phyloP scores from a whole-genome alignment of 2,329 filamentous ascomycete species.

The Elsinoe necatrix region DNA sequence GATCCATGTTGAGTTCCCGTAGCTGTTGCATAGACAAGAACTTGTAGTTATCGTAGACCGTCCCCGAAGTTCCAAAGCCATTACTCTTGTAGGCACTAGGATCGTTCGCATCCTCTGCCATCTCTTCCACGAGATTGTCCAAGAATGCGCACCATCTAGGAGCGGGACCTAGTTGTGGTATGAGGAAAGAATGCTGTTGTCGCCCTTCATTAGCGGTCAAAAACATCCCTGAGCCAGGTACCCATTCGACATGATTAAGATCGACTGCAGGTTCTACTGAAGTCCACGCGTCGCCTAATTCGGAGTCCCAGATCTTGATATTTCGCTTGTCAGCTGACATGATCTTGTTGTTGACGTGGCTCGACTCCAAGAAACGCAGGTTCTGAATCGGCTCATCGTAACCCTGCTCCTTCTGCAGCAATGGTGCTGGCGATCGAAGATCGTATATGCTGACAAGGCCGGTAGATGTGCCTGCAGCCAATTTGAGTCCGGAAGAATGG shows the following conservation, averaged over 20 bases:
- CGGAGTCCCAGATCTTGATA: slow-evolving; percentile 91
- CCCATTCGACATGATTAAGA: slow-evolving; percentile 89
- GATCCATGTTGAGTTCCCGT: slow-evolving; percentile 73
- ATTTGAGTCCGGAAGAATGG: slow-evolving; percentile 68
- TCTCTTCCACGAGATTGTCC: slow-evolving; percentile 96
- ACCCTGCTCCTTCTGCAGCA: slow-evolving; percentile 89
- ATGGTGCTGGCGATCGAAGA: slow-evolving; percentile 73
- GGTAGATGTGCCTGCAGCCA: slow-evolving; percentile 79
- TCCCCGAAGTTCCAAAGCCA: slow-evolving; percentile 45
- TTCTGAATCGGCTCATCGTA: slow-evolving; percentile 90
- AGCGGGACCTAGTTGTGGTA: slow-evolving; percentile 84
- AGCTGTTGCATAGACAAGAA: slow-evolving; percentile 87
- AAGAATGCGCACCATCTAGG: slow-evolving; percentile 95
- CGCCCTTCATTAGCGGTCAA: slow-evolving; percentile 94
- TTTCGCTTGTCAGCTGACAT: slow-evolving; percentile 89
- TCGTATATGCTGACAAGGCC: slow-evolving; percentile 89
- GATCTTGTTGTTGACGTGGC: slow-evolving; percentile 60
- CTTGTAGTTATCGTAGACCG: slow-evolving; percentile 98
- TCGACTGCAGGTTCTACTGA: slow-evolving; percentile 92
- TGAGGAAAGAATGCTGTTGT: slow-evolving; percentile 90
- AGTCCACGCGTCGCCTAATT: slow-evolving; percentile 81
- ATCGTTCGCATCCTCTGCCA: slow-evolving; percentile 72
- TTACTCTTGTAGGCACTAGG: slow-evolving; percentile 45
- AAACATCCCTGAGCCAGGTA: slow-evolving; percentile 86
- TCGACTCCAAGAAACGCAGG: slow-evolving; percentile 61